phyloP scores from a whole-genome alignment of 768 basidiomycete species.

The Lactarius hengduanensis region DNA sequence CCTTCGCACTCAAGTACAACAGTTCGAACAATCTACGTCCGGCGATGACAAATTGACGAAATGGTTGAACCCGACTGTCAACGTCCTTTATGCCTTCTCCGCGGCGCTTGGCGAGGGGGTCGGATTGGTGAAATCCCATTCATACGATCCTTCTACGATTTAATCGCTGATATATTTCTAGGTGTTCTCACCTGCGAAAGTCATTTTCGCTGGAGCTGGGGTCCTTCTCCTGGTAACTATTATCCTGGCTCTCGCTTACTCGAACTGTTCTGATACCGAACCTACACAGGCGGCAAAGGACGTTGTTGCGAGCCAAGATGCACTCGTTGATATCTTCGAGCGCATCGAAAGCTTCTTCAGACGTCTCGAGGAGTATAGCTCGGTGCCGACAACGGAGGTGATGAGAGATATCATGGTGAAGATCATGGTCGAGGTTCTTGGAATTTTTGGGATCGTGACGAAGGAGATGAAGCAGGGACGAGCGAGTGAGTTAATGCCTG shows the following conservation, averaged over 20 bases:
- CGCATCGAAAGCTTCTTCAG: background rate
- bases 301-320: background rate
- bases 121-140: background rate
- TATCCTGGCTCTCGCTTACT: background rate
- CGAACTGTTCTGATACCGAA: background rate
- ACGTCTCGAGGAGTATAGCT: background rate
- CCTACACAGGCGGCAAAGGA: background rate
- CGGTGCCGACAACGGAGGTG: background rate
- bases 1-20: no score
- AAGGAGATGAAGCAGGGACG: background rate
- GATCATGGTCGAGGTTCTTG: background rate
- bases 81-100: background rate
- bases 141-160: background rate
- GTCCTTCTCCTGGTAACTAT: background rate
- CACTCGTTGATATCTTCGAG: background rate
- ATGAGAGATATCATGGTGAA: background rate
- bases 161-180: background rate
- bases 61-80: background rate
- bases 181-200: background rate
- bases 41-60: background rate
- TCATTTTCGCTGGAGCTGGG: background rate
- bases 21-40: background rate
- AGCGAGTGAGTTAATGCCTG: background rate
- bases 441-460: background rate
- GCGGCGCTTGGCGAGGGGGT: background rate